Conservation (phyloP, 2,329 filamentous ascomycete species). For the Cytospora piceicola region DNA sequence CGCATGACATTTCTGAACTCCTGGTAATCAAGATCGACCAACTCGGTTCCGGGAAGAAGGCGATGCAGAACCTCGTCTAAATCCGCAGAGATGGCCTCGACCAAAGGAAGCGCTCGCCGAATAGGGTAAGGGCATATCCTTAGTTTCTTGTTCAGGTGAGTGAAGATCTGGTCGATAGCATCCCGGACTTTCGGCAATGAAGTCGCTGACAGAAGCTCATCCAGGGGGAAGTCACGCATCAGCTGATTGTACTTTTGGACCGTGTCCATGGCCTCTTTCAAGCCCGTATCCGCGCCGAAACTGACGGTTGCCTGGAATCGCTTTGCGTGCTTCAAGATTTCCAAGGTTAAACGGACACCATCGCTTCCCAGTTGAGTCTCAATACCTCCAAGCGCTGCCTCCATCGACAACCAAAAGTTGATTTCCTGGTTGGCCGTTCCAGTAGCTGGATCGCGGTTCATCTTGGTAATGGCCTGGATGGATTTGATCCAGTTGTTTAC, state of each 20-base stretch:
- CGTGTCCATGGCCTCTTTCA: slow-evolving; percentile 94
- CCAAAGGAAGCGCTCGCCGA: slow-evolving; percentile 85
- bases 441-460: slow-evolving; percentile 78
- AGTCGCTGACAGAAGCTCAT: slow-evolving; percentile 91
- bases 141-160: slow-evolving; percentile 96
- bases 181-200: slow-evolving; percentile 88
- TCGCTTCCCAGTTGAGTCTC: slow-evolving; percentile 86
- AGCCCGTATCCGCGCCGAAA: slow-evolving; percentile 91
- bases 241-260: slow-evolving; percentile 99
- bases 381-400: slow-evolving; percentile 88
- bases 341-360: slow-evolving; percentile 87
- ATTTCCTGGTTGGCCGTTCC: slow-evolving; percentile 93
- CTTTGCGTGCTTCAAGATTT: slow-evolving; percentile 95
- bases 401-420: slow-evolving; percentile 99
- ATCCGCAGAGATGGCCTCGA: slow-evolving; percentile 94
- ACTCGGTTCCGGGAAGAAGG: slow-evolving; percentile 79
- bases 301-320: slow-evolving; percentile 97
- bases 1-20: slow-evolving; percentile 89
- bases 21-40: slow-evolving; percentile 90
- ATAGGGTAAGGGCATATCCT: slow-evolving; percentile 96
- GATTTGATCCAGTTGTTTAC: slow-evolving; percentile 99
- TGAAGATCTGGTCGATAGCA: slow-evolving; percentile 86
- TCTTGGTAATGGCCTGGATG: slow-evolving; percentile 94
- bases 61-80: slow-evolving; percentile 85
- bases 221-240: slow-evolving; percentile 96